phyloP scores from a whole-genome alignment of 495 filamentous ascomycete species.

The Tuber brumale region DNA sequence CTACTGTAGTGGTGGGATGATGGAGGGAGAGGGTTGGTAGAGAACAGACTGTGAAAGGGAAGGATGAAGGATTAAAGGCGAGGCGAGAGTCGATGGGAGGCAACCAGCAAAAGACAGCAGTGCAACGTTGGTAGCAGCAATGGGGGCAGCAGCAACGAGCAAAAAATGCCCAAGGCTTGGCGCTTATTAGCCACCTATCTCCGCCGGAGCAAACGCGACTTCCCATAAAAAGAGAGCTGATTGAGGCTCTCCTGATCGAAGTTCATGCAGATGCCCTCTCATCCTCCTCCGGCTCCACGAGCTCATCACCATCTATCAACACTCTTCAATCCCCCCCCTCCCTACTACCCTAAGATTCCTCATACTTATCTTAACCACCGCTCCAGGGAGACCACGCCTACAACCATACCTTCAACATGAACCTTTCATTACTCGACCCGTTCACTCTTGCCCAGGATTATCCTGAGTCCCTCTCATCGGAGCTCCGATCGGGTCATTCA shows the following conservation, averaged over 20 bases:
- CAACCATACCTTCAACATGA: slow-evolving; percentile 50
- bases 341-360: background rate
- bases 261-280: background rate
- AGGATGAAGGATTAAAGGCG: background rate
- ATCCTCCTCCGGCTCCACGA: background rate
- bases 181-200: background rate
- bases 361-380: background rate
- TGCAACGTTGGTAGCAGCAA: background rate
- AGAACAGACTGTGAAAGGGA: background rate
- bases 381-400: background rate
- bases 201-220: background rate
- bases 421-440: slow-evolving; percentile 70
- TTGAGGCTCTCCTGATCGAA: slow-evolving; percentile 1
- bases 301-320: background rate
- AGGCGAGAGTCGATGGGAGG: background rate
- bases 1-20: background rate
- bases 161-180: background rate
- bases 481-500: slow-evolving; percentile 64
- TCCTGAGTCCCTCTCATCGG: slow-evolving; percentile 78
- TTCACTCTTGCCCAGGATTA: slow-evolving; percentile 89
- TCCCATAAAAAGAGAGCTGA: background rate
- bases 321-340: background rate
- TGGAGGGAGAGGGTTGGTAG: background rate
- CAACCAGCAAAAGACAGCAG: background rate
- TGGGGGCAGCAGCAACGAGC: background rate